A percentile compares a stretch with the other conserved stretches of the same genome.
phyloP scores from a whole-genome alignment of 768 basidiomycete species.

The Termitomyces sp. region DNA sequence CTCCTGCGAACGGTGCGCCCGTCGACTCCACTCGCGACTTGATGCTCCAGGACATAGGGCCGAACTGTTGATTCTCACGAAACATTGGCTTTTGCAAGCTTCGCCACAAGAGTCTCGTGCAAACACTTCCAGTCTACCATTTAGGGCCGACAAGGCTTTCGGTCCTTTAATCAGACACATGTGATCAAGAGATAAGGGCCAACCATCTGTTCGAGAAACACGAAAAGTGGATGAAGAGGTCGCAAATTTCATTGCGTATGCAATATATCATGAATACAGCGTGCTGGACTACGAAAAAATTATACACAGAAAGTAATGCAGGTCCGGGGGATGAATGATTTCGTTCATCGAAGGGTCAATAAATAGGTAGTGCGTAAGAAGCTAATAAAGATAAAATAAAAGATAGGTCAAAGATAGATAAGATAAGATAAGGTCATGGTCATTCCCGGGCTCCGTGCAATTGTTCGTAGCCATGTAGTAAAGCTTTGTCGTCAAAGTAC shows the following conservation, averaged over 20 bases:
- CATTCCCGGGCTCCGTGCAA: not conserved
- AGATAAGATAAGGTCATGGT: not conserved
- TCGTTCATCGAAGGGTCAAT: not conserved
- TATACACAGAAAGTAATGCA: not conserved
- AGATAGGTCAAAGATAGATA: slow-evolving; percentile 4
- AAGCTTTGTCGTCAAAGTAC: not conserved
- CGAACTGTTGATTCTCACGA: slow-evolving; percentile 88
- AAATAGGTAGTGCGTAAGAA: not conserved
- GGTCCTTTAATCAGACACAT: slow-evolving; percentile 50
- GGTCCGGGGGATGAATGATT: not conserved
- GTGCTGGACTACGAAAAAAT: not conserved
- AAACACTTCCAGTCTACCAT: slow-evolving; percentile 51
- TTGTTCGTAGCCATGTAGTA: not conserved
- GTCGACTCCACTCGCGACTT: slow-evolving; percentile 88
- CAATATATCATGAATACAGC: not conserved
- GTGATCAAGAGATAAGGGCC: slow-evolving; percentile 56
- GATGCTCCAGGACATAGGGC: slow-evolving; percentile 80
- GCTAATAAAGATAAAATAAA: slow-evolving; percentile 11
- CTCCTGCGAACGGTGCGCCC: slow-evolving; percentile 83
- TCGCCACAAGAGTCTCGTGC: slow-evolving; percentile 87
- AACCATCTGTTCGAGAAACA: slow-evolving; percentile 58
- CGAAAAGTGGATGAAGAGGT: slow-evolving; percentile 60
- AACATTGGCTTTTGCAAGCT: slow-evolving; percentile 85
- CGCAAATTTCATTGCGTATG: slow-evolving; percentile 32
- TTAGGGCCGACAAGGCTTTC: slow-evolving; percentile 72